Evolutionary conservation across 352 stramenopile genomes (phyloP), one percentile per base, ranked within the genome.

Genomic region (Phytophthora lateralis): DNA sequence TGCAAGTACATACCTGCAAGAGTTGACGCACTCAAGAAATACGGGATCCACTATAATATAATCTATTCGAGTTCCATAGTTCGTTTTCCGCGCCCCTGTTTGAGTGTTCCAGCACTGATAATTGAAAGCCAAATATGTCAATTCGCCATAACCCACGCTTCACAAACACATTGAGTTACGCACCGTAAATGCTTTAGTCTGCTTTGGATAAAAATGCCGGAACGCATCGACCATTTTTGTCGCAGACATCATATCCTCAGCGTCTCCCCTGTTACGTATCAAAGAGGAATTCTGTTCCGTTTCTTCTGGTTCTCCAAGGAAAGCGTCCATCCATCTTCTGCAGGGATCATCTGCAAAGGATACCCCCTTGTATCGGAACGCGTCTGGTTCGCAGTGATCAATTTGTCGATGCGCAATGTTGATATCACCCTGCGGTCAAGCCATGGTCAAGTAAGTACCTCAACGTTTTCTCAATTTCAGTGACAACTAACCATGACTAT

Each of bases 51-150:
- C 71, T 17, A 97, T 70, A 45, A 98, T 90, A 52, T 97, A 97
- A 68, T 98, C 91, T 53, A 98, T 94, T 35, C 91, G 85, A 18
- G 85, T 90, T 50, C 91, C 91, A 45, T 91, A 97, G 66, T 98
- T 98, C 61, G 88, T 97, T 61, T 94, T 75, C 9, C 91, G 78
- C 12, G 85, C 90, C 1, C 76, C 77, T 10, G 89, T 97, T 54
- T 91, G 60, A 12, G 81, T 96, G 57, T 79, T 96, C 89, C 90
- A 98, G 56, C 88, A 98, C 75, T 92, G 18, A 37, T 20, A 43
- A 32, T 30, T 35, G 7, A 34, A 54, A 20, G 6, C 27, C n/a
- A 24, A 42, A n/a, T 15, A 9, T 17, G 18, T 45, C 11, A 45
- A 45, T 45, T 26, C 17, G 10, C 7, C 39, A 21, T 20, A 45